Conservation (phyloP, 805 yeast genomes). For the Spathaspora gorwiae region DNA sequence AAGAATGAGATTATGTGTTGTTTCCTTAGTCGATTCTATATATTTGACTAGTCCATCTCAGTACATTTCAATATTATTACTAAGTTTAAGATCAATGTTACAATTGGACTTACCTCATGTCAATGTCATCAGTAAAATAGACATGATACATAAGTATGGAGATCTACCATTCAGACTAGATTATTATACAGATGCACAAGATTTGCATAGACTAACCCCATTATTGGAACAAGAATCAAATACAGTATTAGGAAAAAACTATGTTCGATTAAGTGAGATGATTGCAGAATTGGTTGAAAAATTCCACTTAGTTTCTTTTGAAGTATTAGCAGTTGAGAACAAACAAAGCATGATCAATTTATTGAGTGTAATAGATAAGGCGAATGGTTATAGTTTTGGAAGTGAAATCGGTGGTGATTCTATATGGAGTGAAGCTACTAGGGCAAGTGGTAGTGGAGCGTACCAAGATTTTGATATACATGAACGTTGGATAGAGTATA, state of each 20-base stretch:
- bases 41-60: conserved; percentile 84
- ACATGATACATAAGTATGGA: conserved; percentile 71
- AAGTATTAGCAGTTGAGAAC: conserved; percentile 87
- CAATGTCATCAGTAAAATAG: conserved; percentile 90
- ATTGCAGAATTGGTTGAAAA: conserved; percentile 84
- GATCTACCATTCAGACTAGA: conserved; percentile 77
- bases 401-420: conserved; percentile 95
- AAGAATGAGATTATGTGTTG: conserved; percentile 76
- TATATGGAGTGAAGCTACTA: conserved; percentile 92
- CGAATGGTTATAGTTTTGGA: conserved; percentile 92
- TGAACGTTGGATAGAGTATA: conserved; percentile 91
- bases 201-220: conserved; percentile 65
- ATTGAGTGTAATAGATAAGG: conserved; percentile 75
- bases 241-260: conserved; percentile 55
- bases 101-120: conserved; percentile 90
- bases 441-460: conserved; percentile 73
- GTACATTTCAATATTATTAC: conserved; percentile 73
- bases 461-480: conserved; percentile 65
- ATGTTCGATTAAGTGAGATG: conserved; percentile 64
- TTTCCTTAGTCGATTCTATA: conserved; percentile 77
- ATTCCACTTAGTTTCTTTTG: conserved; percentile 81
- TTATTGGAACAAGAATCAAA: conserved; percentile 68
- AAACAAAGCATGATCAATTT: conserved; percentile 86
- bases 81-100: conserved; percentile 86
- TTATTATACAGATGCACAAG: conserved; percentile 90